These are phyloP conservation scores for Theobroma cacao DNA, from an alignment of 345 rosid species.

Conservation along the genomic window DNA sequence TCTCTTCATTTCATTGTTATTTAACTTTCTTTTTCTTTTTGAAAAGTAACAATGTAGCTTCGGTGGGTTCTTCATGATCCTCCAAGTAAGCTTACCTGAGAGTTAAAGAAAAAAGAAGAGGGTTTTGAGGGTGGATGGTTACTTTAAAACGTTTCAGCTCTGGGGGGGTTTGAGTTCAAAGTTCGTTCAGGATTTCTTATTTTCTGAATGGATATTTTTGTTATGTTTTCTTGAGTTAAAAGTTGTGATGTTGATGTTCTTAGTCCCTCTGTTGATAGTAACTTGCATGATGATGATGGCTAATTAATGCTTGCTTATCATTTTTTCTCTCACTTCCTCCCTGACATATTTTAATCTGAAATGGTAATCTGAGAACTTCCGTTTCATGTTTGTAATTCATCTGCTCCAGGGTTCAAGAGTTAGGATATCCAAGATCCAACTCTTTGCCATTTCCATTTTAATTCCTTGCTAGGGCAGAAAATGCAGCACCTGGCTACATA, in stretches of 20 bases:
- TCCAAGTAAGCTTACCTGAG: not conserved
- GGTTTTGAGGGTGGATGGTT: not conserved
- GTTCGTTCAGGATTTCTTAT: not conserved
- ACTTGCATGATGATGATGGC: not conserved
- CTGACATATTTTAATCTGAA: not conserved
- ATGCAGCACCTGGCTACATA: no score
- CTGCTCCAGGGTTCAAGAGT: not conserved
- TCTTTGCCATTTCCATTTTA: not conserved
- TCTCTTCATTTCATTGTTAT: not conserved
- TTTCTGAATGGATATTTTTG: not conserved
- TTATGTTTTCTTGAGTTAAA: not conserved
- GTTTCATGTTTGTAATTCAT: not conserved
- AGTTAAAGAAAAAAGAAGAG: not conserved
- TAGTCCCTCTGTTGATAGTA: not conserved
- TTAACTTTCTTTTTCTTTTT: not conserved
- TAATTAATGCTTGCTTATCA: not conserved
- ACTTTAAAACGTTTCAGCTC: not conserved
- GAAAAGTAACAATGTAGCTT: not conserved
- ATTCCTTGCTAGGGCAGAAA: not conserved
- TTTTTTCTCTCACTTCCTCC: not conserved
- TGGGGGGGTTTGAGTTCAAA: not conserved
- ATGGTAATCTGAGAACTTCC: not conserved
- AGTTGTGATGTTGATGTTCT: conserved; percentile 4
- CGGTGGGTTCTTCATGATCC: not conserved
- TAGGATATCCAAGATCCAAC: not conserved